Evolutionary conservation across 352 stramenopile species (phyloP).

Genomic region (Aphanomyces cochlioides): DNA sequence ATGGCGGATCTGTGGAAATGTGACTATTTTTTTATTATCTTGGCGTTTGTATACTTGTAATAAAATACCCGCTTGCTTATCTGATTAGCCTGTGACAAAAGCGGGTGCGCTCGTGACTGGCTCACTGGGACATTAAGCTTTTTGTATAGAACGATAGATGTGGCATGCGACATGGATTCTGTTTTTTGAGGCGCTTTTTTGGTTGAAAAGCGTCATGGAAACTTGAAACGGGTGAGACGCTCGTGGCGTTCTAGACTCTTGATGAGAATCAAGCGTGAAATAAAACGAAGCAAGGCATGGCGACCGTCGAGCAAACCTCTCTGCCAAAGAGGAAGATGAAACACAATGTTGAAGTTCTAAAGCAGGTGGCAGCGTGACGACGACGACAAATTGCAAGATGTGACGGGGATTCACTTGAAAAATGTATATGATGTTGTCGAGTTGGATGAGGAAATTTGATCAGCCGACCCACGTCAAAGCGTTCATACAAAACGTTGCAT

Average conservation of each 20-base stretch:
- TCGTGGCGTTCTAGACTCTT: neutral
- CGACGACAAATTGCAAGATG: neutral
- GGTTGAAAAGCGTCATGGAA: neutral
- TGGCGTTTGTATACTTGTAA: neutral
- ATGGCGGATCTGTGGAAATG: neutral
- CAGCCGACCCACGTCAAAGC: neutral
- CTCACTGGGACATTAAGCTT: neutral
- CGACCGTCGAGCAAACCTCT: neutral
- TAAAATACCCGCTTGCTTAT: neutral
- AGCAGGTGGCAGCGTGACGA: neutral
- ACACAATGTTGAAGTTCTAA: constrained; percentile 3
- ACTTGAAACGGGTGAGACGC: neutral
- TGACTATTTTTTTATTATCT: constrained; percentile 15
- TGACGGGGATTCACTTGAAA: constrained; percentile 1
- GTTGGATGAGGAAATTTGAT: neutral
- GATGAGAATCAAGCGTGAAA: neutral
- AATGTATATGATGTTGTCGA: neutral
- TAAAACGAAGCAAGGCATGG: neutral
- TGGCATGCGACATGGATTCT: constrained; percentile 21
- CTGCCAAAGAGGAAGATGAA: neutral
- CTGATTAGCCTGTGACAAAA: constrained; percentile 18
- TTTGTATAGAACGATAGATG: constrained; percentile 5
- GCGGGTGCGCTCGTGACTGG: constrained; percentile 15
- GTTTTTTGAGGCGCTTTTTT: neutral
- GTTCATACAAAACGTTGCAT: neutral